phyloP scores from a whole-genome alignment of 2,329 filamentous ascomycete species.

The Thelonectria olida region DNA sequence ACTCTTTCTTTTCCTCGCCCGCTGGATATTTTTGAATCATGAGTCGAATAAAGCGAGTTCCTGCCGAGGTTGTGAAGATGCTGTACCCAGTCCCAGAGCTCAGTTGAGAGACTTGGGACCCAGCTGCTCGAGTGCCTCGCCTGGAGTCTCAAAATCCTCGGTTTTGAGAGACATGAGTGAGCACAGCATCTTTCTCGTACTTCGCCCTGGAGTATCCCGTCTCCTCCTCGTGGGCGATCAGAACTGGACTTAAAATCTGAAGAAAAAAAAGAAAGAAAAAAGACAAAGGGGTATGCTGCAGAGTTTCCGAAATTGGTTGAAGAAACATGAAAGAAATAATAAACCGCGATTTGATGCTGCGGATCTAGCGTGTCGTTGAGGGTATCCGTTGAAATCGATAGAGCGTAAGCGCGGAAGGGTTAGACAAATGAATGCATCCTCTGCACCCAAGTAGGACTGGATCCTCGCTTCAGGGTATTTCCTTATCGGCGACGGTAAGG shows the following conservation, averaged over 20 bases:
- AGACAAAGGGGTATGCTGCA: slow-evolving; percentile 49
- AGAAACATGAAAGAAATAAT: slow-evolving; percentile 31
- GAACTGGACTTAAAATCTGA: slow-evolving; percentile 32
- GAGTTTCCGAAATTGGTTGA: slow-evolving; percentile 40
- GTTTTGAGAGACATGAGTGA: slow-evolving; percentile 2
- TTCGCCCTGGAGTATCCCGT: slow-evolving; percentile 8
- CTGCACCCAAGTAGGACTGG: slow-evolving; percentile 16
- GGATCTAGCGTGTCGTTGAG: slow-evolving; percentile 28
- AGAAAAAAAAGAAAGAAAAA: slow-evolving; percentile 40
- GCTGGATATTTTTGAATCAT: slow-evolving; percentile 15
- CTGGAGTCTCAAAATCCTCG: background rate
- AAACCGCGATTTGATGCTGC: slow-evolving; percentile 28
- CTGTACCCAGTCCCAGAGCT: background rate
- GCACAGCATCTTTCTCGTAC: background rate
- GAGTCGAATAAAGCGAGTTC: slow-evolving; percentile 18
- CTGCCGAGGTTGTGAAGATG: background rate
- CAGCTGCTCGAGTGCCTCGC: slow-evolving; percentile 6
- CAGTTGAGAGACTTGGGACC: background rate
- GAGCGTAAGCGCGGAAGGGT: slow-evolving; percentile 8
- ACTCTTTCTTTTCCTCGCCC: slow-evolving; percentile 3
- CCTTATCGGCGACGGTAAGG: slow-evolving; percentile 47
- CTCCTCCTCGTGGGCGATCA: slow-evolving; percentile 27
- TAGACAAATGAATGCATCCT: background rate
- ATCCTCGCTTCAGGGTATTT: slow-evolving; percentile 4
- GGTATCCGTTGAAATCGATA: slow-evolving; percentile 25